These are phyloP conservation scores for Quercus gilva DNA, from an alignment of 306 rosid species.

Conservation along the genomic window DNA sequence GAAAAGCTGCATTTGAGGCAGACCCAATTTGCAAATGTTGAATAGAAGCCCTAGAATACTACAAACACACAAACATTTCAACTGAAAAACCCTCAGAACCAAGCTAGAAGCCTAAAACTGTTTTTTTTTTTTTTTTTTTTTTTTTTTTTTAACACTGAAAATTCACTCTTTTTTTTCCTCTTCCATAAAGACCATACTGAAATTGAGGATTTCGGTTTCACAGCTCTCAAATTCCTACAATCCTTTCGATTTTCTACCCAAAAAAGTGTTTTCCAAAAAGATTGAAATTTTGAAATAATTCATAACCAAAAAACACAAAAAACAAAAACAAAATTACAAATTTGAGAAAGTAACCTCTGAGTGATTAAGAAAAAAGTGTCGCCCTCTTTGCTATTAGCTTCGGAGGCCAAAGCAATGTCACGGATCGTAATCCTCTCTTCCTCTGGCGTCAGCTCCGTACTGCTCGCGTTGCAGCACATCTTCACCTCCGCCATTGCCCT, in stretches of 20 bases:
- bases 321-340: not conserved
- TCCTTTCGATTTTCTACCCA: not conserved
- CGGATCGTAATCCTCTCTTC: slow-evolving; percentile 88
- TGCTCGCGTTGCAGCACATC: slow-evolving; percentile 52
- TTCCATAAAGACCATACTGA: not conserved
- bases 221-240: not conserved
- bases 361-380: slow-evolving; percentile 73
- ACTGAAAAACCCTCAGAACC: too few relatives aligned
- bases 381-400: slow-evolving; percentile 82
- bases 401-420: slow-evolving; percentile 85
- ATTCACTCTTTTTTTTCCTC: not conserved
- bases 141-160: too few relatives aligned
- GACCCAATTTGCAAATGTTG: too few relatives aligned
- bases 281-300: not conserved
- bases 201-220: not conserved
- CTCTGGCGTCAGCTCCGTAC: slow-evolving; percentile 65
- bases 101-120: too few relatives aligned
- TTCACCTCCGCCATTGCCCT: slow-evolving; percentile 57
- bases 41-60: too few relatives aligned
- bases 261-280: not conserved
- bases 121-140: too few relatives aligned
- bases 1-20: too few relatives aligned
- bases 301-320: not conserved
- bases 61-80: too few relatives aligned
- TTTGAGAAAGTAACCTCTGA: slow-evolving; percentile 54